Evolutionary conservation across 345 rosid species (phyloP).

Genomic region (Fremontodendron californicum): DNA sequence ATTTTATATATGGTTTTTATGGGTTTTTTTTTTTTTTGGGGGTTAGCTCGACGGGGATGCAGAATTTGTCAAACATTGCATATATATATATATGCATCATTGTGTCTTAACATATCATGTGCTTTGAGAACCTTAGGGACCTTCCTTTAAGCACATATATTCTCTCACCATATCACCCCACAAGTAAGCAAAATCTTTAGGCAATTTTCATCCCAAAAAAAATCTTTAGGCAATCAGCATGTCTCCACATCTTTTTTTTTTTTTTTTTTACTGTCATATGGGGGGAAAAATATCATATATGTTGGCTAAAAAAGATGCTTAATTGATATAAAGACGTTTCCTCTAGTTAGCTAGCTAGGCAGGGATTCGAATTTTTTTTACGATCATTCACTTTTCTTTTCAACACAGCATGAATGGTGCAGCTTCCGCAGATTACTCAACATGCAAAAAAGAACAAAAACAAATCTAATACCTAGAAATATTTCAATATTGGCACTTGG

Average conservation of each 20-base stretch:
- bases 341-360: neutral
- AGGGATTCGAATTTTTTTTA: neutral
- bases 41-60: neutral
- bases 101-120: slow-evolving; percentile 26
- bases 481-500: neutral
- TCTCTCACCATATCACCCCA: slow-evolving; percentile 31
- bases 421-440: neutral
- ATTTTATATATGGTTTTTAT: too few species aligned
- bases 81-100: slow-evolving; percentile 22
- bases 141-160: slow-evolving; percentile 20
- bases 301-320: neutral
- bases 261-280: neutral
- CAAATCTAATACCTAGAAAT: neutral
- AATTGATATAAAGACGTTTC: neutral
- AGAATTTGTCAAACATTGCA: slow-evolving; percentile 12
- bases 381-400: neutral
- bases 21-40: neutral
- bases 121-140: slow-evolving; percentile 12
- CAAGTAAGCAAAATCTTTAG: slow-evolving; percentile 20
- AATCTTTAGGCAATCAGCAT: slow-evolving; percentile 29
- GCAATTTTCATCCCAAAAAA: too few species aligned
- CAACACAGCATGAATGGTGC: neutral
- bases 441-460: neutral
- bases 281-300: too few species aligned
- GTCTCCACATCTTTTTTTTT: slow-evolving; percentile 13